These are phyloP conservation scores for Kwoniella newhampshirensis DNA, from an alignment of 768 basidiomycete species.

Conservation along the genomic window DNA sequence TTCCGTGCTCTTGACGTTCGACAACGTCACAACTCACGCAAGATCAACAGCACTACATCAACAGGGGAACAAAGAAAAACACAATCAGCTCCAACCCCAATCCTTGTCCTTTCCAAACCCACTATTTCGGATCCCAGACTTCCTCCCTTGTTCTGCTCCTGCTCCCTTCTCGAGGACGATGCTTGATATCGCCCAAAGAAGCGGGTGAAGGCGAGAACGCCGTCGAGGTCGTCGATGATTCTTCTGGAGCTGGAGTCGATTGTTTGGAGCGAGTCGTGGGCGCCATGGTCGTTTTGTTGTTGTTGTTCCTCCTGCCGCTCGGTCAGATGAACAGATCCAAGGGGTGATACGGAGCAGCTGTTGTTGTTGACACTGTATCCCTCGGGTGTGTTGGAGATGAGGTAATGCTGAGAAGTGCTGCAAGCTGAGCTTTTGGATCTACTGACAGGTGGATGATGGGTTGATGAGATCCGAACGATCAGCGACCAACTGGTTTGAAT, in stretches of 20 bases:
- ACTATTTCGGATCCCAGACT: conserved; percentile 52
- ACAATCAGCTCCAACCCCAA: neutral
- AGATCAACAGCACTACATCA: conserved; percentile 46
- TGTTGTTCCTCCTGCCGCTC: too few relatives aligned
- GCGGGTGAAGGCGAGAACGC: conserved; percentile 6
- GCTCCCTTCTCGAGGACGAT: conserved; percentile 38
- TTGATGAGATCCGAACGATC: too few relatives aligned
- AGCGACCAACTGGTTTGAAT: too few relatives aligned
- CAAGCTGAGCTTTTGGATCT: too few relatives aligned
- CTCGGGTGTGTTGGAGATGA: too few relatives aligned
- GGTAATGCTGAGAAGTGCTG: too few relatives aligned
- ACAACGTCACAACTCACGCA: conserved; percentile 31
- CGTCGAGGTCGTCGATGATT: conserved; percentile 13
- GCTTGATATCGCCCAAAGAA: conserved; percentile 14
- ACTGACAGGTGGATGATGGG: too few relatives aligned
- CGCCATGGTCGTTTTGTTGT: conserved; percentile 19
- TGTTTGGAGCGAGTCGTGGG: conserved; percentile 39
- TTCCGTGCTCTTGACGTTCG: neutral
- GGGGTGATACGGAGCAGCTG: too few relatives aligned
- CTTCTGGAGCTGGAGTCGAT: conserved; percentile 30
- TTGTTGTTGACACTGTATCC: too few relatives aligned
- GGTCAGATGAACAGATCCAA: too few relatives aligned
- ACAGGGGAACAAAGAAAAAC: neutral
- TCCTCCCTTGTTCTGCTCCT: conserved; percentile 41
- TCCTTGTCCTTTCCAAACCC: conserved; percentile 16